Evolutionary conservation across 1,284 basidiomycete genomes (phyloP).

Genomic region (Papiliotrema fonsecae): DNA sequence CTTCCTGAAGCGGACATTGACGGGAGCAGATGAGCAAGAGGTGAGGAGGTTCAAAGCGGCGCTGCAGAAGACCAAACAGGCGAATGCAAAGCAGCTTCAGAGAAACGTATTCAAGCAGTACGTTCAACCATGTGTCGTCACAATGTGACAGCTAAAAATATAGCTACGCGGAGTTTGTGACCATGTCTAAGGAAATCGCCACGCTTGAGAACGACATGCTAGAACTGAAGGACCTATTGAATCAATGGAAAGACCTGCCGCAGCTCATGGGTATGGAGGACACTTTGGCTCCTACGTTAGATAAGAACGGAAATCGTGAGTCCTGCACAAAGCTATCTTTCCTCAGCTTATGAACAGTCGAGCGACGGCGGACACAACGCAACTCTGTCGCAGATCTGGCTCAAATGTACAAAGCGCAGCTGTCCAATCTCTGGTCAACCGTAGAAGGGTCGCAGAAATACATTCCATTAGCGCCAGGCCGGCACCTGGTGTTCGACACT

Average conservation of each 20-base stretch:
- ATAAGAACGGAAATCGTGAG: slow-evolving; percentile 39
- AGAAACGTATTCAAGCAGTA: slow-evolving; percentile 87
- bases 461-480: slow-evolving; percentile 78
- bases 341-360: slow-evolving; percentile 33
- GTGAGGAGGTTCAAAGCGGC: slow-evolving; percentile 43
- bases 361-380: slow-evolving; percentile 64
- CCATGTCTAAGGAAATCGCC: slow-evolving; percentile 94
- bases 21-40: slow-evolving; percentile 47
- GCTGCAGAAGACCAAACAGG: slow-evolving; percentile 35
- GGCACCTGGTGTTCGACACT: slow-evolving; percentile 85
- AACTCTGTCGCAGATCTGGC: slow-evolving; percentile 90
- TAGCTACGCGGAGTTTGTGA: slow-evolving; percentile 93
- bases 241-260: slow-evolving; percentile 92
- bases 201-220: slow-evolving; percentile 97
- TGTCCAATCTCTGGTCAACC: slow-evolving; percentile 81
- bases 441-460: slow-evolving; percentile 98
- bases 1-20: slow-evolving; percentile 37
- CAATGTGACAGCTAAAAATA: too few relatives aligned
- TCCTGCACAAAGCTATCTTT: not conserved
- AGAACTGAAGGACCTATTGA: slow-evolving; percentile 87
- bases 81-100: slow-evolving; percentile 51
- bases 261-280: slow-evolving; percentile 86
- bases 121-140: slow-evolving; percentile 23
- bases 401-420: slow-evolving; percentile 87
- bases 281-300: slow-evolving; percentile 38